Conservation (phyloP, 176 grass and related monocot genomes). For the Phragmites australis region DNA sequence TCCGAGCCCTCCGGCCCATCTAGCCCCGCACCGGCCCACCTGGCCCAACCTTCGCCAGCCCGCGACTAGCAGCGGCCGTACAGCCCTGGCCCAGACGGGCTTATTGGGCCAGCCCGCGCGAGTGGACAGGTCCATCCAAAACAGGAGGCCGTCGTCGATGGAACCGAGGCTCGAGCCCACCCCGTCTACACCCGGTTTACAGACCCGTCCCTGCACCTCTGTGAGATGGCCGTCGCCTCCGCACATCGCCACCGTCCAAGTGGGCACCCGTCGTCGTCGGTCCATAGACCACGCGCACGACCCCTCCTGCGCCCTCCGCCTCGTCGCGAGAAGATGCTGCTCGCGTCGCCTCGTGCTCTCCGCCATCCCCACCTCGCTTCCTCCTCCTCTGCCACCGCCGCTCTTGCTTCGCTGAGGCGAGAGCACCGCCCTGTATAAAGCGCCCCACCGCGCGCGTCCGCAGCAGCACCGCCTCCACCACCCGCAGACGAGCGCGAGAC, state of each 20-base stretch:
- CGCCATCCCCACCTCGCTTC: constrained; percentile 33
- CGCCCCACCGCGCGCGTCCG: neutral
- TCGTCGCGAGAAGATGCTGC: neutral
- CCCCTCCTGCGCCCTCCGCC: neutral
- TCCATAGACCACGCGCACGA: neutral
- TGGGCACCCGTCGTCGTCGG: neutral
- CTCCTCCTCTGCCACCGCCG: neutral
- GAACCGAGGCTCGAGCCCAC: neutral
- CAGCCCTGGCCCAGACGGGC: no score
- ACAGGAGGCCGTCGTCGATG: neutral
- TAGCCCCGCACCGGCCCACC: no score
- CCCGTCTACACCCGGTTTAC: constrained; percentile 9
- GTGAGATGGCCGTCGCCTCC: neutral
- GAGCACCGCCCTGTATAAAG: neutral
- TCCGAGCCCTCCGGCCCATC: no score
- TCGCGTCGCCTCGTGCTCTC: constrained; percentile 29
- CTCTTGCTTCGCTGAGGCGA: neutral
- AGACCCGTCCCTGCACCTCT: neutral
- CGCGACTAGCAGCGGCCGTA: no score
- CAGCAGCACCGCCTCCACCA: neutral
- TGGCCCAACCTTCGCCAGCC: no score
- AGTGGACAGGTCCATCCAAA: constrained; percentile 26
- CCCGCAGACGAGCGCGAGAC: neutral
- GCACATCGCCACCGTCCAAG: no score
- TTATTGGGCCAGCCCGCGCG: neutral